phyloP scores from a whole-genome alignment of 1,284 basidiomycete species.

The Phenoliferia sp. region DNA sequence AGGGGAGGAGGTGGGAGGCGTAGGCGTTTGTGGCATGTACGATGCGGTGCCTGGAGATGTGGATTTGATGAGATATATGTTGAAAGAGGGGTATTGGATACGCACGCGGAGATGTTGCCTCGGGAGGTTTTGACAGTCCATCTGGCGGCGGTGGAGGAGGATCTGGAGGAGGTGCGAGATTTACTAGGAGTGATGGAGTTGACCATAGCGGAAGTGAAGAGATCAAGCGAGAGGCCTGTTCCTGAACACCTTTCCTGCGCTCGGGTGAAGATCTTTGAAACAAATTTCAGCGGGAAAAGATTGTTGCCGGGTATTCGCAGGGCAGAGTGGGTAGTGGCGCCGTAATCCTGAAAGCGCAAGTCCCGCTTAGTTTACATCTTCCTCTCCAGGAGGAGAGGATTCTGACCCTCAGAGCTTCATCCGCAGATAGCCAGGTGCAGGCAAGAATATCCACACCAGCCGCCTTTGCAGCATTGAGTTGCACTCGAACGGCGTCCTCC shows the following conservation, averaged over 20 bases:
- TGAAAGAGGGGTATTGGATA: no score
- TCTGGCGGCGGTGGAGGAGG: slow-evolving; percentile 35
- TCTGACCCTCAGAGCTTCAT: slow-evolving; percentile 52
- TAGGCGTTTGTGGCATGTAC: slow-evolving; percentile 79
- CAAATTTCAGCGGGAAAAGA: slow-evolving; percentile 70
- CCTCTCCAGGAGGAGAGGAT: background rate
- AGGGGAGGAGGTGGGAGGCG: slow-evolving; percentile 61
- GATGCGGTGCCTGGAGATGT: slow-evolving; percentile 37
- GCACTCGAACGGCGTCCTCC: slow-evolving; percentile 42
- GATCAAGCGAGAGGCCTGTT: slow-evolving; percentile 9
- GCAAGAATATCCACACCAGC: slow-evolving; percentile 53
- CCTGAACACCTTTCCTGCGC: slow-evolving; percentile 9
- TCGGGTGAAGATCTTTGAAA: slow-evolving; percentile 54
- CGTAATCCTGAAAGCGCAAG: slow-evolving; percentile 46
- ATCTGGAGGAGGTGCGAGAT: slow-evolving; percentile 14
- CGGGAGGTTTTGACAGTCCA: slow-evolving; percentile 58
- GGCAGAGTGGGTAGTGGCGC: slow-evolving; percentile 55
- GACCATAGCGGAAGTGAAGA: slow-evolving; percentile 68
- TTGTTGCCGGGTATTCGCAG: slow-evolving; percentile 57
- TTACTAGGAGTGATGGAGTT: slow-evolving; percentile 44
- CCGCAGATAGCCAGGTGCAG: slow-evolving; percentile 51
- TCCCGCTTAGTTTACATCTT: background rate
- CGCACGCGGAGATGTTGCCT: slow-evolving; percentile 42
- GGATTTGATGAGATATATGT: background rate
- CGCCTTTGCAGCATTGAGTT: slow-evolving; percentile 54